A percentile compares a stretch with the other conserved stretches of the same genome.
Evolutionary conservation across 768 basidiomycete genomes (phyloP).

Genomic region (Mycena crocata): DNA sequence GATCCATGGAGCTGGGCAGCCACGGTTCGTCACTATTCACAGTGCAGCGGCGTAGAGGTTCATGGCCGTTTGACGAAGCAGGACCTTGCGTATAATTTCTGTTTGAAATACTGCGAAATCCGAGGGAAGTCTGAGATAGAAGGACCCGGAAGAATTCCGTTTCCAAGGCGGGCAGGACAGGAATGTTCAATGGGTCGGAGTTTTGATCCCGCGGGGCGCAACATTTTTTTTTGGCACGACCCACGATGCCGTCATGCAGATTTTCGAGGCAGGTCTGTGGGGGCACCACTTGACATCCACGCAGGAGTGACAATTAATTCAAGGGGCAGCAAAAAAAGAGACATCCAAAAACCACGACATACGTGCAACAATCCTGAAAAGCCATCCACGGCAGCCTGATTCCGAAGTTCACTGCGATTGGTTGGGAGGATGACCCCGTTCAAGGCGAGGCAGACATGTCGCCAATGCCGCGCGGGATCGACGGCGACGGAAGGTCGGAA

Average conservation of each 20-base stretch:
- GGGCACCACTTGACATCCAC: too few species aligned
- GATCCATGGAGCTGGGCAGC: background rate
- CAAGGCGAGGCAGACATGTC: background rate
- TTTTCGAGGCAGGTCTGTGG: too few species aligned
- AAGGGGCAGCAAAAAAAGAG: too few species aligned
- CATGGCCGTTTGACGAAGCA: background rate
- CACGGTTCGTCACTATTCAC: too few species aligned
- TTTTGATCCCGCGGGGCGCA: constrained; percentile 9
- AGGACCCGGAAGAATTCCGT: constrained; percentile 17
- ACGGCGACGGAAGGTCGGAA: constrained; percentile 35
- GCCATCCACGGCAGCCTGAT: background rate
- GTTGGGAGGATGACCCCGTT: background rate
- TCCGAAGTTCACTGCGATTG: background rate
- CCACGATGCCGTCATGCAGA: too few species aligned
- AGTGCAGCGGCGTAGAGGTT: too few species aligned
- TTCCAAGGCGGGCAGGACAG: constrained; percentile 3
- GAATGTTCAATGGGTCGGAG: background rate
- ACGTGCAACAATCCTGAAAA: too few species aligned
- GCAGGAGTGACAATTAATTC: too few species aligned
- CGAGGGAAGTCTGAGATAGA: constrained; percentile 18
- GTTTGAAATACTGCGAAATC: constrained; percentile 10
- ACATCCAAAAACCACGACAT: too few species aligned
- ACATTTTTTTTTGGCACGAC: background rate
- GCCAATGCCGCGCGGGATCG: constrained; percentile 78
- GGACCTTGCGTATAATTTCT: background rate